Conservation (phyloP, 192 early-diverging fungal species). For the Spizellomyces punctatus region DNA sequence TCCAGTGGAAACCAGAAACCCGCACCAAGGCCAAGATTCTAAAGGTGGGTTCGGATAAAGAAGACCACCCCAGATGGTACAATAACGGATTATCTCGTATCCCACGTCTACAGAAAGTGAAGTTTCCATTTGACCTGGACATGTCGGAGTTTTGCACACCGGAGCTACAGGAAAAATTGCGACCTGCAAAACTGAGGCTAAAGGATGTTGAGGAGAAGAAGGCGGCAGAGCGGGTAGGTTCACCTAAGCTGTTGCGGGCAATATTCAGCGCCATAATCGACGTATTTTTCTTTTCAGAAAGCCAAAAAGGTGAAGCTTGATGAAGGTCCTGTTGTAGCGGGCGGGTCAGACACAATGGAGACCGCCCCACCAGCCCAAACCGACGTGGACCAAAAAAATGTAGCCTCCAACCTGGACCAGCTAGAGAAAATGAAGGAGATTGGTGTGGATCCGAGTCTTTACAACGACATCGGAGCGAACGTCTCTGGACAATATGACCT, state of each 20-base stretch:
- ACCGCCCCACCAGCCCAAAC: constrained; percentile 12
- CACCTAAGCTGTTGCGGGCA: not conserved
- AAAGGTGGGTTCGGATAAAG: constrained; percentile 48
- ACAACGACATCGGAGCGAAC: constrained; percentile 81
- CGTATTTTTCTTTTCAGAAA: constrained; percentile 27
- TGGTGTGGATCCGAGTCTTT: constrained; percentile 69
- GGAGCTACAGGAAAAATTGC: constrained; percentile 77
- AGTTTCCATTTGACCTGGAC: constrained; percentile 92
- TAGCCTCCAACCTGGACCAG: not conserved
- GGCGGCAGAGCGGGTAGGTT: constrained; percentile 37
- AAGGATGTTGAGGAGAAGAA: constrained; percentile 74
- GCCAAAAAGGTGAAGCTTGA: constrained; percentile 30
- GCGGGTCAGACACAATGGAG: constrained; percentile 21
- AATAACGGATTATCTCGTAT: no score
- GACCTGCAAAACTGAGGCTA: constrained; percentile 51
- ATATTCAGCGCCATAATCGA: no score
- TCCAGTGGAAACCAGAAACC: constrained; percentile 90
- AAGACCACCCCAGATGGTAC: no score
- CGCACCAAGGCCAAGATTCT: constrained; percentile 88
- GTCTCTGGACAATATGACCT: constrained; percentile 91
- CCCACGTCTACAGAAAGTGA: constrained; percentile 63
- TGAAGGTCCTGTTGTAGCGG: not conserved
- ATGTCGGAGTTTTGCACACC: constrained; percentile 82
- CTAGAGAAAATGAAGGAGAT: constrained; percentile 49
- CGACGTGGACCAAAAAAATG: constrained; percentile 14